Conservation (phyloP, 305 asterid genomes). For the Stenogyne calaminthoides region DNA sequence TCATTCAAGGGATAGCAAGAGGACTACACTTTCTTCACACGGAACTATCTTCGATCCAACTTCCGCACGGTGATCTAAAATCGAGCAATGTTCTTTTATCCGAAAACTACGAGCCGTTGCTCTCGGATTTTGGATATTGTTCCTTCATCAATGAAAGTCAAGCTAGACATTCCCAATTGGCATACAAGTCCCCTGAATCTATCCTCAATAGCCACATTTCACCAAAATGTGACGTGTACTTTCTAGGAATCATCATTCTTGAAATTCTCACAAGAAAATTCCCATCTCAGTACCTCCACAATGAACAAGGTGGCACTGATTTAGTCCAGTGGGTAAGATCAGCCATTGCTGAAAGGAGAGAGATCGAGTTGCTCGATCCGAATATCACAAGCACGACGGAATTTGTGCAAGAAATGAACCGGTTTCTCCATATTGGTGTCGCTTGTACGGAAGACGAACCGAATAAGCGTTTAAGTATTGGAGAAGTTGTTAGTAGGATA, state of each 20-base stretch:
- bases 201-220: slow-evolving; percentile 33
- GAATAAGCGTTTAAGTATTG: slow-evolving; percentile 45
- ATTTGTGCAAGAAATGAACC: slow-evolving; percentile 36
- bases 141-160: slow-evolving; percentile 42
- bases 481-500: slow-evolving; percentile 58
- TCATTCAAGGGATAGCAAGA: slow-evolving; percentile 60
- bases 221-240: slow-evolving; percentile 63
- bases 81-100: slow-evolving; percentile 75
- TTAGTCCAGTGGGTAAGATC: slow-evolving; percentile 63
- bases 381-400: slow-evolving; percentile 33
- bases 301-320: slow-evolving; percentile 56
- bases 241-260: slow-evolving; percentile 70
- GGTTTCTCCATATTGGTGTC: slow-evolving; percentile 51
- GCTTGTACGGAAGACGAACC: slow-evolving; percentile 61
- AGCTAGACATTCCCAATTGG: slow-evolving; percentile 48
- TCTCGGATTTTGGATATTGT: slow-evolving; percentile 61
- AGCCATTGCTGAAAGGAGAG: slow-evolving; percentile 55
- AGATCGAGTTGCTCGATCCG: slow-evolving; percentile 53
- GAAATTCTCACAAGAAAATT: slow-evolving; percentile 72
- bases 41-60: slow-evolving; percentile 43
- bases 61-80: slow-evolving; percentile 80
- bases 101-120: slow-evolving; percentile 55
- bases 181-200: slow-evolving; percentile 70
- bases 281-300: slow-evolving; percentile 53
- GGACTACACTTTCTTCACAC: slow-evolving; percentile 64